Evolutionary conservation across 768 basidiomycete species (phyloP).

Genomic region (Suillus subaureus): DNA sequence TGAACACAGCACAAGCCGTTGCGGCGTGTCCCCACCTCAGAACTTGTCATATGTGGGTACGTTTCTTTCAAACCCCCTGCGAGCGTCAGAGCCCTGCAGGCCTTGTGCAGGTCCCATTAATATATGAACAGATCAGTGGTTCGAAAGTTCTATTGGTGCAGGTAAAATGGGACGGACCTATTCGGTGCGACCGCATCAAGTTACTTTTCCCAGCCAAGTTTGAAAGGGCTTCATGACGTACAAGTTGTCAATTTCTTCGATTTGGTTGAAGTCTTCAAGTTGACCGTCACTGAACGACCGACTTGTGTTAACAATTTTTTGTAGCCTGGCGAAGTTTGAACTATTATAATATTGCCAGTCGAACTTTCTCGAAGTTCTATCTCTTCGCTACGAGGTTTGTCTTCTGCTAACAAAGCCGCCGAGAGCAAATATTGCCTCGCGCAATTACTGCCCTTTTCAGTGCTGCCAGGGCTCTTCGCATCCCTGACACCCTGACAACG

Average conservation of each 20-base stretch:
- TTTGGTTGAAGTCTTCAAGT: too few relatives aligned
- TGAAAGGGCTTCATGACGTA: too few relatives aligned
- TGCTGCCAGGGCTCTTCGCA: neutral
- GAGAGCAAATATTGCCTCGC: neutral
- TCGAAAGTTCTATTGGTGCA: neutral
- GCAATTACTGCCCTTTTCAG: neutral
- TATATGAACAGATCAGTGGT: neutral
- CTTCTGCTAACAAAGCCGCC: neutral
- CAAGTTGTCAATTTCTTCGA: neutral
- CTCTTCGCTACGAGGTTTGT: neutral
- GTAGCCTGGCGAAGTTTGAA: neutral
- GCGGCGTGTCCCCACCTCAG: neutral
- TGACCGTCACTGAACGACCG: neutral
- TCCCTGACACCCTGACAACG: conserved; percentile 5
- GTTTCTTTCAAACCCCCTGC: neutral
- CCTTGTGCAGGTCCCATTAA: too few relatives aligned
- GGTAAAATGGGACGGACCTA: neutral
- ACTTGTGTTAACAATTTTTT: neutral
- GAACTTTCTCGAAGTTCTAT: neutral
- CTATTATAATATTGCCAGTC: neutral
- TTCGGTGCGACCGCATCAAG: too few relatives aligned
- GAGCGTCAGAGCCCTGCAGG: neutral
- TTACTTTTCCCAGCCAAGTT: too few relatives aligned
- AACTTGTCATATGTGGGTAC: neutral
- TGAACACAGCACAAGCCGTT: neutral